Conservation (phyloP, 768 basidiomycete genomes). For the Steccherinum ochraceum region DNA sequence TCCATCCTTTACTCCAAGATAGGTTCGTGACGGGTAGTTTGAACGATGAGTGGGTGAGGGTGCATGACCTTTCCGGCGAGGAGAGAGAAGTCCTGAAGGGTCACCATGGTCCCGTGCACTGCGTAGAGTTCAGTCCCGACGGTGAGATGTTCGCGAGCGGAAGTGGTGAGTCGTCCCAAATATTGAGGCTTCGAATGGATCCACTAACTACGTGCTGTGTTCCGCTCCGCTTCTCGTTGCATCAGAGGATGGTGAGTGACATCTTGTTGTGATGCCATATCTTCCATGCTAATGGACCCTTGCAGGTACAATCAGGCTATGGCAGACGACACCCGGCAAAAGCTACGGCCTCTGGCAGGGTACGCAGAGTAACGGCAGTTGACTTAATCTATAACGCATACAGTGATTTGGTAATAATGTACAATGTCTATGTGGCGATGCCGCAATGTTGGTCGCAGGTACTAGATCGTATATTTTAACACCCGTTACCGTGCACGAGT, state of each 20-base stretch:
- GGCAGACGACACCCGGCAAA: slow-evolving; percentile 96
- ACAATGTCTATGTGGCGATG: too few relatives aligned
- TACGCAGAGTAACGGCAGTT: slow-evolving; percentile 35
- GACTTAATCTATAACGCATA: slow-evolving; percentile 10
- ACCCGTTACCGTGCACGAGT: too few relatives aligned
- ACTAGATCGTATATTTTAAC: too few relatives aligned
- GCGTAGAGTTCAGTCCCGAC: slow-evolving; percentile 90
- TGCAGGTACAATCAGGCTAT: slow-evolving; percentile 87
- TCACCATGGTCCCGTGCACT: slow-evolving; percentile 96
- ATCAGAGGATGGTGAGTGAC: slow-evolving; percentile 70
- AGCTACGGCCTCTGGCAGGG: slow-evolving; percentile 90
- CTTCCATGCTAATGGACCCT: too few relatives aligned
- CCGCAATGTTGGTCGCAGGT: too few relatives aligned
- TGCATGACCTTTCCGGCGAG: slow-evolving; percentile 86
- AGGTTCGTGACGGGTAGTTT: slow-evolving; percentile 89
- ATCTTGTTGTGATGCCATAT: not conserved
- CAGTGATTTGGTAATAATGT: too few relatives aligned
- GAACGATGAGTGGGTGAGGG: slow-evolving; percentile 93
- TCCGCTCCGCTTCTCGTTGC: too few relatives aligned
- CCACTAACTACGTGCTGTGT: not conserved
- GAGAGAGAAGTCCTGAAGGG: slow-evolving; percentile 92
- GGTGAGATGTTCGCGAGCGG: slow-evolving; percentile 98
- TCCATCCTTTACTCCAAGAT: slow-evolving; percentile 85
- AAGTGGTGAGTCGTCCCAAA: slow-evolving; percentile 61
- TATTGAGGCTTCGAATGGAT: too few relatives aligned